Evolutionary conservation across 2,329 filamentous ascomycete species (phyloP), one percentile per base, ranked within the genome.

Genomic region (Colletotrichum abscissum): DNA sequence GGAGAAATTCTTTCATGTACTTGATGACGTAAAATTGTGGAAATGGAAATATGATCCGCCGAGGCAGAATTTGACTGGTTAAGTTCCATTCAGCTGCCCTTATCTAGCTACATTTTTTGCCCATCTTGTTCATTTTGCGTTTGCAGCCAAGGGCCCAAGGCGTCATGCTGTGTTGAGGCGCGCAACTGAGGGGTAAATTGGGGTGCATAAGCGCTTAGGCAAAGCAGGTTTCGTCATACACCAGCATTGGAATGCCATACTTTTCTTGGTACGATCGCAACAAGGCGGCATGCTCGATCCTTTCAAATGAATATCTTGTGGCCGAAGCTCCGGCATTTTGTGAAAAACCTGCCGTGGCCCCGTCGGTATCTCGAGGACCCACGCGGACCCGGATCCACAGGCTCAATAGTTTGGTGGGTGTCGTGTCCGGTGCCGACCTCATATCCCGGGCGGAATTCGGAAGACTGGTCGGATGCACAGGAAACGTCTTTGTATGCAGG

Each of bases 1-100:
- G 55, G 8, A 42, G 49, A 65, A 46, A 65, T 56, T 65, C 33
- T 56, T 65, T 38, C 28, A 28, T 42, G n/a, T 30, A 65, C 12
- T 65, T 42, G 63, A 65, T 65, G 63, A 65, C 63, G 63, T 65
- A 65, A 65, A 57, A 56, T 57, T 65, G 52, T 65, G 63, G 63
- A 56, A 65, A 56, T 56, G 63, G 63, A 65, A 65, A 65, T 65
- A 65, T 42, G 63, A 65, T 65, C 63, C 63, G 52, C 63, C 63
- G 63, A 65, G 4, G 63, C 63, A 65, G 16, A 55, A 42, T 65
- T 56, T 65, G 12, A 65, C 63, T 65, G 63, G 63, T 28, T 28
- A 24, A 35, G 30, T 64, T 52, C 30, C 52, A 8, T 55, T 9
- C 11, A 55, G 52, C 55, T 46, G 55, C 49, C 58, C 62, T 49